Percentiles rank a stretch among this genome's conserved stretches.
These are phyloP conservation scores for Epicoccum nigrum DNA, from an alignment of 2,329 filamentous ascomycete species.

Conservation along the genomic window DNA sequence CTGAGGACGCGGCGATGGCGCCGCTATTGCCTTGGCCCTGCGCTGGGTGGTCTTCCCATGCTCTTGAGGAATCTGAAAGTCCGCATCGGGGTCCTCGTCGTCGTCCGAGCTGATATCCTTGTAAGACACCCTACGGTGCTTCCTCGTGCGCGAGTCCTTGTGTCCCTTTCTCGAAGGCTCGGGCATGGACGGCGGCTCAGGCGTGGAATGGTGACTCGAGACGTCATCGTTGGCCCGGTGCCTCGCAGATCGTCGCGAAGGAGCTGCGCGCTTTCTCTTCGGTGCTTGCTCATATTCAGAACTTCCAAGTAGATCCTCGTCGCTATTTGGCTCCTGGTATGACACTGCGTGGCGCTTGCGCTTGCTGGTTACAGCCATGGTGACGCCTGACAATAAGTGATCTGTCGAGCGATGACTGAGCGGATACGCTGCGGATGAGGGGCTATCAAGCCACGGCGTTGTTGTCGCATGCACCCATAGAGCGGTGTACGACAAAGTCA, in stretches of 20 bases:
- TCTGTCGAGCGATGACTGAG: not conserved
- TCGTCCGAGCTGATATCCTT: conserved; percentile 43
- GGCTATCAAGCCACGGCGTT: conserved; percentile 7
- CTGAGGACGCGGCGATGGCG: conserved; percentile 17
- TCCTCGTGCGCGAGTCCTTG: conserved; percentile 19
- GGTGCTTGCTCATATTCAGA: conserved; percentile 21
- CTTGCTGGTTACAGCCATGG: conserved; percentile 41
- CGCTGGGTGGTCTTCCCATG: conserved; percentile 16
- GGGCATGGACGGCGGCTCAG: conserved; percentile 8
- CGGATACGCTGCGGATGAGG: not conserved
- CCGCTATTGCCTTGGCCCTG: conserved; percentile 13
- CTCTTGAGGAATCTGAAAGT: conserved; percentile 33
- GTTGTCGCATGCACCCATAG: conserved; percentile 9
- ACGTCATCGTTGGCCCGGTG: conserved; percentile 23
- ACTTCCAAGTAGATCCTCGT: conserved; percentile 35
- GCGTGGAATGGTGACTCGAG: conserved; percentile 17
- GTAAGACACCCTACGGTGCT: conserved; percentile 35
- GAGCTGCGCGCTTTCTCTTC: conserved; percentile 23
- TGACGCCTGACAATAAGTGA: conserved; percentile 3
- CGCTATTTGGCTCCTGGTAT: conserved; percentile 46
- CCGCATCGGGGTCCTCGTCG: conserved; percentile 34
- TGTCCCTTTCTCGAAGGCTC: conserved; percentile 1
- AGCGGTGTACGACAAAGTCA: not conserved
- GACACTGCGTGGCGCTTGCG: conserved; percentile 46
- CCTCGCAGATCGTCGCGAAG: conserved; percentile 36